These are phyloP conservation scores for Wickerhamomyces rabaulensis DNA, from an alignment of 805 yeast species.

Conservation along the genomic window DNA sequence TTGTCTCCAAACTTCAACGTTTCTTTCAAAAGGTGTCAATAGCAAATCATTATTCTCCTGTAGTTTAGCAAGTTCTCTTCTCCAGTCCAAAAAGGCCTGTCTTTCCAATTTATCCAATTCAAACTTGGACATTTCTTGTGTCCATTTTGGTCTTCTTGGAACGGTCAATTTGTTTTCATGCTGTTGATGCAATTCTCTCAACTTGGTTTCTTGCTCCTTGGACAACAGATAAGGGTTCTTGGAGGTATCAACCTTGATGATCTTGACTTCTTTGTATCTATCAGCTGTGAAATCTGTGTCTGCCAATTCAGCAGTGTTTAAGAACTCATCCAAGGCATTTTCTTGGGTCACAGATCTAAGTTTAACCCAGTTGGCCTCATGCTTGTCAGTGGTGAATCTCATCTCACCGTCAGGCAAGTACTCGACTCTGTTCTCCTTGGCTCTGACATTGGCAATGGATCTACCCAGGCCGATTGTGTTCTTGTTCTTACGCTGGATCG, in stretches of 20 bases:
- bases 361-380: slow-evolving; percentile 85
- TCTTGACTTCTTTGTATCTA: slow-evolving; percentile 72
- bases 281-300: slow-evolving; percentile 96
- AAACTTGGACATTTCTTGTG: slow-evolving; percentile 56
- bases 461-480: slow-evolving; percentile 84
- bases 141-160: slow-evolving; percentile 93
- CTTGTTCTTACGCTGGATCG: slow-evolving; percentile 76
- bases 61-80: slow-evolving; percentile 79
- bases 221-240: slow-evolving; percentile 58
- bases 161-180: slow-evolving; percentile 72
- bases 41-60: slow-evolving; percentile 82
- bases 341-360: slow-evolving; percentile 94
- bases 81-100: slow-evolving; percentile 89
- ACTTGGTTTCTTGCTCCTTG: slow-evolving; percentile 56
- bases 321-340: slow-evolving; percentile 86
- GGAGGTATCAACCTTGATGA: slow-evolving; percentile 63
- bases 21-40: slow-evolving; percentile 95
- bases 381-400: slow-evolving; percentile 80
- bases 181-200: slow-evolving; percentile 57
- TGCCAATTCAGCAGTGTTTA: slow-evolving; percentile 92
- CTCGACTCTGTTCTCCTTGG: slow-evolving; percentile 62
- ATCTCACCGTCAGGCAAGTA: slow-evolving; percentile 81
- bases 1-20: slow-evolving; percentile 97
- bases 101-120: slow-evolving; percentile 85
- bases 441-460: slow-evolving; percentile 69